These are phyloP conservation scores for Austroboletus niveus DNA, from an alignment of 1,284 basidiomycete genomes.

Conservation along the genomic window DNA sequence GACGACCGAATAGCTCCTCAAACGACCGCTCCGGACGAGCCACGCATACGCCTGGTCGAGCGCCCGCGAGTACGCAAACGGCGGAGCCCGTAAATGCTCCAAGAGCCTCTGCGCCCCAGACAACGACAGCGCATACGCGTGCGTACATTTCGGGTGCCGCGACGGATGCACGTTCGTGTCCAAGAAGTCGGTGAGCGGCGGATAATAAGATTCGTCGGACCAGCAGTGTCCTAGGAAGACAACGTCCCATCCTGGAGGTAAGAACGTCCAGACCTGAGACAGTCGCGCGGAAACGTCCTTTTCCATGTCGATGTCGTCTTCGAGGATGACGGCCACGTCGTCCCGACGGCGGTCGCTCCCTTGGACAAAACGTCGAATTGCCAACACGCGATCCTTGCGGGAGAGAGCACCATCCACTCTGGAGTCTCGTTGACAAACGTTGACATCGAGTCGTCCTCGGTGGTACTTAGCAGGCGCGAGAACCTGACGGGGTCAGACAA, in stretches of 20 bases:
- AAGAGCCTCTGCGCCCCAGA: conserved; percentile 54
- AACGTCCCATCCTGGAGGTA: conserved; percentile 73
- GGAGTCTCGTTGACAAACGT: conserved; percentile 40
- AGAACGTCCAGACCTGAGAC: conserved; percentile 46
- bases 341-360: conserved; percentile 16
- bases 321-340: conserved; percentile 55
- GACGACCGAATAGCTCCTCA: conserved; percentile 60
- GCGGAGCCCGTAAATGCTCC: conserved; percentile 53
- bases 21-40: conserved; percentile 54
- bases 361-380: conserved; percentile 47
- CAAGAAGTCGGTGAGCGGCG: conserved; percentile 27
- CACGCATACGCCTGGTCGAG: conserved; percentile 73
- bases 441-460: conserved; percentile 42
- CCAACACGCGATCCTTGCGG: conserved; percentile 60
- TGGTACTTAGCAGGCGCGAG: conserved; percentile 46
- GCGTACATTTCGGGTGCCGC: conserved; percentile 61
- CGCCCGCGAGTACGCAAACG: conserved; percentile 75
- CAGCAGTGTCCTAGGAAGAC: conserved; percentile 76
- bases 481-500: background rate
- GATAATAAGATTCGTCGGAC: conserved; percentile 56
- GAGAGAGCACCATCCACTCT: conserved; percentile 50
- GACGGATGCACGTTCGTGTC: conserved; percentile 50
- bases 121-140: conserved; percentile 60
- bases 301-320: conserved; percentile 83
- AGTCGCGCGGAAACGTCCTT: conserved; percentile 56